Percentiles rank a stretch among this genome's conserved stretches.
Conservation (phyloP, 768 basidiomycete genomes). For the Boletus barrowsii region DNA sequence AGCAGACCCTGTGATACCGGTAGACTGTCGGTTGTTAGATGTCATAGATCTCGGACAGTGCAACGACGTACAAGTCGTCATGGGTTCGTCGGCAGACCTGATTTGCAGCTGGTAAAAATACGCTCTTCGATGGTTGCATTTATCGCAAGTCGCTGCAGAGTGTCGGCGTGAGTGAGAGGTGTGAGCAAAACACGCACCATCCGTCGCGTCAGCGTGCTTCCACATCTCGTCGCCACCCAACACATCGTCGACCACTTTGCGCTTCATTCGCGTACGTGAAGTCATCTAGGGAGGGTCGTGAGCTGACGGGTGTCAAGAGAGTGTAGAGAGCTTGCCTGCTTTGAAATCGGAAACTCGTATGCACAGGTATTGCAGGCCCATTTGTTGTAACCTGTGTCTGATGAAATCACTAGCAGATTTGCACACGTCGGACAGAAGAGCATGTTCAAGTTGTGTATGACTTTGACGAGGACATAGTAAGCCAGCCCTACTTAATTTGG, state of each 20-base stretch:
- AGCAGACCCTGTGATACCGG: constrained; percentile 37
- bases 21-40: constrained; percentile 45
- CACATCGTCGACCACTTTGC: constrained; percentile 95
- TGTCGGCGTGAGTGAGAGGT: not conserved
- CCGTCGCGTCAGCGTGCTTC: constrained; percentile 88
- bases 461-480: too few species aligned
- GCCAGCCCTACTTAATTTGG: not conserved
- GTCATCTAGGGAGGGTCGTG: constrained; percentile 70
- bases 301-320: not conserved
- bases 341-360: constrained; percentile 67
- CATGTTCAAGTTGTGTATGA: too few species aligned
- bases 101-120: constrained; percentile 98
- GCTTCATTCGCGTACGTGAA: constrained; percentile 75
- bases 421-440: constrained; percentile 94
- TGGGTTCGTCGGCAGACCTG: constrained; percentile 87
- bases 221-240: constrained; percentile 92
- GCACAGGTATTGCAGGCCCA: constrained; percentile 94
- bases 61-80: constrained; percentile 49
- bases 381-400: constrained; percentile 81
- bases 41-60: not conserved
- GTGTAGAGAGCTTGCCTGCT: constrained; percentile 14
- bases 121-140: constrained; percentile 82
- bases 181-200: constrained; percentile 44
- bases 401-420: constrained; percentile 78
- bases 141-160: constrained; percentile 52